These are phyloP conservation scores for Erysiphe pulchra DNA, from an alignment of 2,329 filamentous ascomycete species.

Conservation along the genomic window DNA sequence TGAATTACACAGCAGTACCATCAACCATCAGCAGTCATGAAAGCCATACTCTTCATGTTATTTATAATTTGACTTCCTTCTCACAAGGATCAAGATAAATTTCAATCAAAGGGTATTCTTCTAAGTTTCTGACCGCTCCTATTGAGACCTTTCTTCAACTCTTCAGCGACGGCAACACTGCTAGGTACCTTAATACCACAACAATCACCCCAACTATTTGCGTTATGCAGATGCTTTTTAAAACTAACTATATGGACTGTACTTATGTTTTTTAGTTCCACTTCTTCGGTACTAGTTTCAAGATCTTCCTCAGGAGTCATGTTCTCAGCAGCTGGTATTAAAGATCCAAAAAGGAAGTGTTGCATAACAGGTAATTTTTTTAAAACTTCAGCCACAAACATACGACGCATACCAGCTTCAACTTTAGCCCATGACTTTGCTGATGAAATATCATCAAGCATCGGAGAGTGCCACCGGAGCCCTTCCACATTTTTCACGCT, in stretches of 20 bases:
- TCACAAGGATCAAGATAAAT: background rate
- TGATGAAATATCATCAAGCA: conserved; percentile 66
- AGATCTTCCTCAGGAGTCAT: conserved; percentile 35
- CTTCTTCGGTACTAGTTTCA: conserved; percentile 19
- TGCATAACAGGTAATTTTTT: conserved; percentile 97
- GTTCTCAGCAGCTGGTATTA: conserved; percentile 74
- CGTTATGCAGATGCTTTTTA: conserved; percentile 44
- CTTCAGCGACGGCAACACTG: conserved; percentile 70
- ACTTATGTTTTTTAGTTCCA: conserved; percentile 23
- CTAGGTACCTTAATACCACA: conserved; percentile 96
- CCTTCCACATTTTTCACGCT: conserved; percentile 39
- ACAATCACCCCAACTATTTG: conserved; percentile 72
- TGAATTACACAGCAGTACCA: no score
- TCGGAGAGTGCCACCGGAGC: conserved; percentile 93
- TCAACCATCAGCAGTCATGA: no score
- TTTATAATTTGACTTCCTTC: no score
- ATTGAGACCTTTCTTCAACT: conserved; percentile 51
- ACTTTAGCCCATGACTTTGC: conserved; percentile 21
- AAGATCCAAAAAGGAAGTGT: conserved; percentile 62
- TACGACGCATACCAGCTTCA: conserved; percentile 90
- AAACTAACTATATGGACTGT: conserved; percentile 38
- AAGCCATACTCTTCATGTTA: no score
- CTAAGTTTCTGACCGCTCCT: conserved; percentile 30
- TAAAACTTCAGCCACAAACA: conserved; percentile 92
- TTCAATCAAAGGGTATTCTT: conserved; percentile 57